Evolutionary conservation across 345 rosid species (phyloP), one percentile per base, ranked within the genome.

Genomic region (Durio zibethinus): DNA sequence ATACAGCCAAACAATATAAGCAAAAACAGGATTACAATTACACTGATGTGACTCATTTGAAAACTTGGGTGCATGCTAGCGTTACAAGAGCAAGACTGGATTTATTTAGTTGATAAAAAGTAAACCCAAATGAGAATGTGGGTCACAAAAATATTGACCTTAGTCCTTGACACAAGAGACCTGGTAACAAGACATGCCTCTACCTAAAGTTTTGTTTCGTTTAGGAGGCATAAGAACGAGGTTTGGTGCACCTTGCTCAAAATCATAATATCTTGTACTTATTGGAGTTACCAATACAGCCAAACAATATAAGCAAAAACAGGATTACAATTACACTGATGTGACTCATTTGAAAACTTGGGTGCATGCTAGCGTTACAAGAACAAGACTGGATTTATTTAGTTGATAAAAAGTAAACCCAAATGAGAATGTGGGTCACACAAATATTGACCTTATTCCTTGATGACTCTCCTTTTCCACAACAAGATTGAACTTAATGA

Each of bases 111-210:
- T n/a, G n/a, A n/a, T n/a, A n/a, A n/a, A n/a, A n/a, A n/a, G n/a
- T n/a, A 40, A 23, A 73, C 64, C 59, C 47, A 27, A 59, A 27
- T 20, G 54, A 27, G 48, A 40, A 52, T 23, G 82, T 87, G 80
- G 83, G 82, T 27, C 79, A 72, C 79, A 74, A 70, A 57, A 53
- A 77, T 40, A 56, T 80, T 86, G 85, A 82, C 89, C 27, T 60
- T 33, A 74, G 43, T 15, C n/a, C 54, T 52, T 18, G 21, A 52
- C 80, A 61, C 1, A 25, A 15, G 47, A 36, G 69, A 64, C 47
- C 18, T 21, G 23, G 10, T 42, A 67, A 43, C 35, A 70, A 47
- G 18, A 29, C 29, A 70, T 10, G 53, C 61, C 50, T 38, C 48
- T 16, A 21, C 27, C 59, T 20, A 70, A 45, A 27, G 40, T 16